A percentile compares a stretch with the other conserved stretches of the same genome.
These are phyloP conservation scores for Torulaspora gathmanii DNA, from an alignment of 805 yeast genomes.

Conservation along the genomic window DNA sequence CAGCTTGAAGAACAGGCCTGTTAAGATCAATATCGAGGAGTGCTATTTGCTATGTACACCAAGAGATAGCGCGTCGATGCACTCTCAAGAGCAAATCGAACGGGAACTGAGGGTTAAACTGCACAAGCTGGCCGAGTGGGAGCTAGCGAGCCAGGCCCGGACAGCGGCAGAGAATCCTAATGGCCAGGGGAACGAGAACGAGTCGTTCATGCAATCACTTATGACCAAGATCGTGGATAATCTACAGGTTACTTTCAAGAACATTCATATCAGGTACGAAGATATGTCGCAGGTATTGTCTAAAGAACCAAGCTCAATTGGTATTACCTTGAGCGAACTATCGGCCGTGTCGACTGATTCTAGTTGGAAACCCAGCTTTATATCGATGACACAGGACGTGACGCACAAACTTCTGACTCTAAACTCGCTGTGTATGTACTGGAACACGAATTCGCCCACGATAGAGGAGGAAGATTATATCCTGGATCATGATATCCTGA, in stretches of 20 bases:
- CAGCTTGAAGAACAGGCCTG: constrained; percentile 87
- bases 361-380: constrained; percentile 79
- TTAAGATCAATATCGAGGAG: constrained; percentile 79
- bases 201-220: constrained; percentile 80
- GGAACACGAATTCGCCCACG: constrained; percentile 65
- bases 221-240: constrained; percentile 90
- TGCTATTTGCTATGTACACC: constrained; percentile 82
- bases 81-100: constrained; percentile 51
- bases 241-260: constrained; percentile 82
- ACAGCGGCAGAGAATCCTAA: constrained; percentile 33
- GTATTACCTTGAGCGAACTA: constrained; percentile 75
- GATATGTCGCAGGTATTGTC: constrained; percentile 67
- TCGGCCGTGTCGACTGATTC: constrained; percentile 89
- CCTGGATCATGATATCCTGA: constrained; percentile 12
- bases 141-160: constrained; percentile 45
- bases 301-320: constrained; percentile 72
- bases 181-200: constrained; percentile 51
- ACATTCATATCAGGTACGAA: constrained; percentile 89
- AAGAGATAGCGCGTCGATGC: constrained; percentile 49
- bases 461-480: constrained; percentile 50
- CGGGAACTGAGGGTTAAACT: constrained; percentile 63
- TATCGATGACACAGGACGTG: constrained; percentile 59
- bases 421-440: constrained; percentile 70
- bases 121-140: constrained; percentile 61
- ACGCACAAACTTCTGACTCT: constrained; percentile 76